Evolutionary conservation across 2,329 filamentous ascomycete genomes (phyloP), one percentile per base, ranked within the genome.

Genomic region (Ascosphaera pollenicola): DNA sequence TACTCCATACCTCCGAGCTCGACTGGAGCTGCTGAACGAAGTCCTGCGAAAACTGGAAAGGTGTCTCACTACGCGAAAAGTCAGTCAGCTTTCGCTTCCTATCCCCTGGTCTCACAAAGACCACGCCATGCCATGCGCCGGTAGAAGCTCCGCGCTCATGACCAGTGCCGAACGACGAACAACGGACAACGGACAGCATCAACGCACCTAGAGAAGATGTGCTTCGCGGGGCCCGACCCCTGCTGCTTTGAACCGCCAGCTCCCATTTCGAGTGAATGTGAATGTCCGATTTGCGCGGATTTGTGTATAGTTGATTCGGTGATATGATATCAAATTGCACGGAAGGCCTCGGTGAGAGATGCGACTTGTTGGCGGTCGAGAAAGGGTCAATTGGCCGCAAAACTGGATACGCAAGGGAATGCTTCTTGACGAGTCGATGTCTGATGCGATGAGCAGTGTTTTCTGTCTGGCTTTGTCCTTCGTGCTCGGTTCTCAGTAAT

Each of bases 1-100:
- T 40, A 35, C 24, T 28, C 34, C 62, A 52, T 69, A 93, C 85
- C 73, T 94, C 84, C 49, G 78, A 70, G 64, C 74, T 92, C 44
- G 73, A 71, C 58, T 93, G 82, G 44, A 95, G 68, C 44, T 76
- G 74, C 52, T 92, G 76, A 51, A 91, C 69, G 52, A 94, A 67
- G 54, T 80, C 75, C 53, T 81, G 75, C 47, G 84, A 92, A 58
- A 92, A 77, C 48, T 69, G 66, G 45, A 78, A 66, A 44, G 74
- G 73, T 34, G 70, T 65, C 48, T 72, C 64, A 51, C 69, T 75
- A 51, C 21, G 21, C 21, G 10, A 24, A 10, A 5, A 4, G 21
- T 24, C 4, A 24, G 21, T 24, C 21, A 24, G 21, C 21, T 10
- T 4, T 24, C 21, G 10, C 4, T 4, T 24, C 21, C 21, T 5